These are phyloP conservation scores for Ramaria rubella DNA, from an alignment of 768 basidiomycete species.

Conservation along the genomic window DNA sequence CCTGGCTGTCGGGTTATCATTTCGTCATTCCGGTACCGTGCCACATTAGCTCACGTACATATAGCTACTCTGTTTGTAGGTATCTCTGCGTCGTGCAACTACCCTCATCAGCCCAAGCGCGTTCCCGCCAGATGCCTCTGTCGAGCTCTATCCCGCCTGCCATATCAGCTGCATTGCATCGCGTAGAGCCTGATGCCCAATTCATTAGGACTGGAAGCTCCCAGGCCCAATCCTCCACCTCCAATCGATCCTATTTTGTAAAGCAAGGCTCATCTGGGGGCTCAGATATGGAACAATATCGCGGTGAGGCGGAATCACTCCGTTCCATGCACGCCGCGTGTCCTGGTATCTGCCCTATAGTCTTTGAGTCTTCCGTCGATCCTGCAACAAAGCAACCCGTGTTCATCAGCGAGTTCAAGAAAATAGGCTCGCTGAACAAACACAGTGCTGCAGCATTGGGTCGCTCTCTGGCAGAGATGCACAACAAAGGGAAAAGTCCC, in stretches of 20 bases:
- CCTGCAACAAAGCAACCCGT: slow-evolving; percentile 28
- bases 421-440: slow-evolving; percentile 41
- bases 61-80: too few species aligned
- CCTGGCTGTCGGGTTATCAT: too few species aligned
- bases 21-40: too few species aligned
- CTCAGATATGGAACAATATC: slow-evolving; percentile 47
- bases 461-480: slow-evolving; percentile 62
- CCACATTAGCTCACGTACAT: too few species aligned
- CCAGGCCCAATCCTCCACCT: slow-evolving; percentile 44
- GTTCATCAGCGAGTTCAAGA: slow-evolving; percentile 72
- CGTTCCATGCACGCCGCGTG: slow-evolving; percentile 57
- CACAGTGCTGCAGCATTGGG: slow-evolving; percentile 46
- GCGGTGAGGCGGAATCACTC: slow-evolving; percentile 64
- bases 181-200: slow-evolving; percentile 43
- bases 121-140: too few species aligned
- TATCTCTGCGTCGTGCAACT: neutral
- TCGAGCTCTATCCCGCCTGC: slow-evolving; percentile 15
- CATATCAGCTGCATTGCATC: slow-evolving; percentile 39
- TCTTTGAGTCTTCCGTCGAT: slow-evolving; percentile 44
- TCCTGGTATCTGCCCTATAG: slow-evolving; percentile 54
- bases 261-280: slow-evolving; percentile 51
- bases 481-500: slow-evolving; percentile 39
- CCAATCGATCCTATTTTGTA: slow-evolving; percentile 52
- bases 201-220: slow-evolving; percentile 40
- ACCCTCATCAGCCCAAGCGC: too few species aligned